These are phyloP conservation scores for Barnettozyma salicaria DNA, from an alignment of 805 yeast genomes.

Conservation along the genomic window DNA sequence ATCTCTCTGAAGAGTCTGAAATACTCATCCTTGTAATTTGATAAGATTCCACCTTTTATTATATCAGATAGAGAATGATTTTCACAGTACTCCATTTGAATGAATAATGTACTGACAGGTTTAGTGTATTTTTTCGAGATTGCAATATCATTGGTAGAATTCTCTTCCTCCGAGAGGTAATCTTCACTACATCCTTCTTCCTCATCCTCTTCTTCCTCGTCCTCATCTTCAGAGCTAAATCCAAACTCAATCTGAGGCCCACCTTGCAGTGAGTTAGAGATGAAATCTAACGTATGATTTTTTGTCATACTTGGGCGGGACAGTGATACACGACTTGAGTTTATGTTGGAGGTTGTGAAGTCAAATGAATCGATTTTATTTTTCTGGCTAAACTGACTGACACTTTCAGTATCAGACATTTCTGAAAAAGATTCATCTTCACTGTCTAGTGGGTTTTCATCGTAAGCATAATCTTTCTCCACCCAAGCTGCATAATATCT, in stretches of 20 bases:
- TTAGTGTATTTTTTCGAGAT: conserved; percentile 23
- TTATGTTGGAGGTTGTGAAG: conserved; percentile 7
- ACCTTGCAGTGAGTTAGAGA: conserved; percentile 52
- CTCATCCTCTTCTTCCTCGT: conserved; percentile 18
- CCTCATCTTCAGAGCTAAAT: conserved; percentile 25
- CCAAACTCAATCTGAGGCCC: conserved; percentile 53
- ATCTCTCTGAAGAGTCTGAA: conserved; percentile 88
- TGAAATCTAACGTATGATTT: conserved; percentile 51
- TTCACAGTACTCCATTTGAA: conserved; percentile 99
- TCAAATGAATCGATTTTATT: conserved; percentile 10
- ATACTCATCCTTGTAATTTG: conserved; percentile 66
- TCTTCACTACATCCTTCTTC: conserved; percentile 15
- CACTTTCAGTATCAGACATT: conserved; percentile 8
- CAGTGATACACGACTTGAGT: conserved; percentile 4
- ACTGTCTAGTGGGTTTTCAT: conserved; percentile 29
- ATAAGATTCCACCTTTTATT: conserved; percentile 68
- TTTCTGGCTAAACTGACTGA: conserved; percentile 3
- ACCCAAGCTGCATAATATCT: conserved; percentile 97
- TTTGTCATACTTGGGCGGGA: conserved; percentile 26
- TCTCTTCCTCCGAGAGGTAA: conserved; percentile 4
- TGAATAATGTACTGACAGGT: conserved; percentile 67
- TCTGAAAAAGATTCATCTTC: conserved; percentile 26
- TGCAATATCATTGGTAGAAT: conserved; percentile 8
- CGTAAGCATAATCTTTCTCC: conserved; percentile 52
- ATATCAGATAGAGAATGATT: conserved; percentile 83